phyloP scores from a whole-genome alignment of 257 asterid genomes.

The Vinca minor region DNA sequence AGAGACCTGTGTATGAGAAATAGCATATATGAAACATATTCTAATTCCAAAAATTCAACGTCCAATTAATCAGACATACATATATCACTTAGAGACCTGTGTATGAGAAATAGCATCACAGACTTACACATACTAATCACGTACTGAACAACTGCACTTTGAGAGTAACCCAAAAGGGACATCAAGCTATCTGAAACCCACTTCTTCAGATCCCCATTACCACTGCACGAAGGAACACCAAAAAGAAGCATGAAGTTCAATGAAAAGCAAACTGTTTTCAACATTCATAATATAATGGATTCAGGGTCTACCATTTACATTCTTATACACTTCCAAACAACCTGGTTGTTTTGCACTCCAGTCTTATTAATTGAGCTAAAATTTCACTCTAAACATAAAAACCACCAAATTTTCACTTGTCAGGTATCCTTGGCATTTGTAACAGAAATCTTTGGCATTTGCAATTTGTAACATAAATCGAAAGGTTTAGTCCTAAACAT shows the following conservation, averaged over 20 bases:
- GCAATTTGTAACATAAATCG: background rate
- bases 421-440: background rate
- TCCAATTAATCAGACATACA: background rate
- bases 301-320: background rate
- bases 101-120: background rate
- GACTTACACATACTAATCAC: slow-evolving; percentile 51
- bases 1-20: background rate
- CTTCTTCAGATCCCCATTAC: slow-evolving; percentile 58
- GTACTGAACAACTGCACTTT: slow-evolving; percentile 55
- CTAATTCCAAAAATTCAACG: background rate
- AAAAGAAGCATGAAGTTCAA: background rate
- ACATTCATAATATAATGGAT: background rate
- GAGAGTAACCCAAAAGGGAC: slow-evolving; percentile 69
- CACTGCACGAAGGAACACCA: background rate
- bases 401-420: background rate
- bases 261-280: background rate
- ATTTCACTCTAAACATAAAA: background rate
- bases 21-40: slow-evolving; percentile 3
- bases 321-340: background rate
- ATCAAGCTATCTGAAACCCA: slow-evolving; percentile 82
- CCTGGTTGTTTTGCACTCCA: background rate
- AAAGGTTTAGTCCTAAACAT: background rate
- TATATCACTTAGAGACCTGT: background rate
- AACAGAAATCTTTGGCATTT: too few species aligned
- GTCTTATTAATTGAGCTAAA: background rate